Evolutionary conservation across 176 grass and related monocot species (phyloP), one percentile per base, ranked within the genome.

Genomic region (Hordeum vulgare): DNA sequence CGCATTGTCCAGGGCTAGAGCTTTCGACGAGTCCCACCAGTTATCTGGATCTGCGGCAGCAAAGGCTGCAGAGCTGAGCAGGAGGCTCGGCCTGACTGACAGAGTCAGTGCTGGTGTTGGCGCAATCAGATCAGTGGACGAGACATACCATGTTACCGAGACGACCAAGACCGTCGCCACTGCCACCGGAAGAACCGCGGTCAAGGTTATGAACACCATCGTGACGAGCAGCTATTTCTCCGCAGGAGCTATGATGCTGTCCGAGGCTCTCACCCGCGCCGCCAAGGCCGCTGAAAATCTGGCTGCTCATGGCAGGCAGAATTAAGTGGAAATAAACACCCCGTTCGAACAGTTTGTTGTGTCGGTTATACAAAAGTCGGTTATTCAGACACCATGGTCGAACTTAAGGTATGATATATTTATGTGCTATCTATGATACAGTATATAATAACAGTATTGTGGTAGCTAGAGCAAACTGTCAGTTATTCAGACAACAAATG

Each of bases 181-280:
- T 11, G 87, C 84, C 11, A 96, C 96, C 0, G 74, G 91, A 56
- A 91, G 85, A 90, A 92, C 93, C 5, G 91, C 96, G 24, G 74
- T 27, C 20, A 94, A 83, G 59, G 87, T 90, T 54, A 60, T 70
- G 11, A 92, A 92, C 80, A 35, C 77, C 66, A 89, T 99, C 27
- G 88, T 99, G 17, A 96, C 42, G 75, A 99, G 96, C 86, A 96
- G 93, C 85, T 99, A 99, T 62, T 99, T 94, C 83, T 94, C 91
- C 53, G 89, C 91, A 2, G 96, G 93, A 80, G 96, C 96, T 61
- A 90, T 92, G 85, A 78, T 99, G 66, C 40, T 96, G 11, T 96
- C 96, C n/a, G 91, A 94, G 47, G 93, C 91, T 83, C 91, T 99
- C 66, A 53, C 2, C 44, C 86, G 49, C 53, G 96, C 96, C 62